phyloP scores from a whole-genome alignment of 805 yeast species.

The Yarrowia bubula region DNA sequence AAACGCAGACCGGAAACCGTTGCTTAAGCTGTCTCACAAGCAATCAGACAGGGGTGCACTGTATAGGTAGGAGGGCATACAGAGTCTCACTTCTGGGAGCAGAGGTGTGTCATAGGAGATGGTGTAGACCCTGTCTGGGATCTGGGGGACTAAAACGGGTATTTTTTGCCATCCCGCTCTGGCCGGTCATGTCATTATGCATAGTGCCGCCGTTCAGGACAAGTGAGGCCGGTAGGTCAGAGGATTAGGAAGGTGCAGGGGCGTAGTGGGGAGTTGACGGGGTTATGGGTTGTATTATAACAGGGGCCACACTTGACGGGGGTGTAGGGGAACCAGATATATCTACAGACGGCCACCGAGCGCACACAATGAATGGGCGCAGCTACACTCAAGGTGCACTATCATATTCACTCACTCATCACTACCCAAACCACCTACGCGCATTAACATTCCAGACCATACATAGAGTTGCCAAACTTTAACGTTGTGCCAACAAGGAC shows the following conservation, averaged over 20 bases:
- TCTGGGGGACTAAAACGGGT: no score
- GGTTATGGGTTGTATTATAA: background rate
- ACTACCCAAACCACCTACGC: constrained; percentile 14
- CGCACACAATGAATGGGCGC: background rate
- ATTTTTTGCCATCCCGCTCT: background rate
- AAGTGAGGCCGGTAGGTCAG: constrained; percentile 17
- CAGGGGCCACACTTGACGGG: background rate
- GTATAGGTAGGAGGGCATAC: constrained; percentile 2
- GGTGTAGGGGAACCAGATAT: background rate
- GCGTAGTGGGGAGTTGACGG: background rate
- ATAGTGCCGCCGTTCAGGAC: background rate
- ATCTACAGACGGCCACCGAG: background rate
- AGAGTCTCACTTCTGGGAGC: background rate
- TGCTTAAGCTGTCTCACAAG: background rate
- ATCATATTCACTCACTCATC: background rate
- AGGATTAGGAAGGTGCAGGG: constrained; percentile 10
- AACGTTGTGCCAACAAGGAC: constrained; percentile 17
- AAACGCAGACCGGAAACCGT: background rate
- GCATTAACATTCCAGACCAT: constrained; percentile 21
- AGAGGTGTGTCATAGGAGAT: no score
- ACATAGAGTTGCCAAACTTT: constrained; percentile 4
- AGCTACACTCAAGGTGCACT: background rate
- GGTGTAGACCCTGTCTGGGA: no score
- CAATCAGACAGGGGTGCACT: constrained; percentile 10
- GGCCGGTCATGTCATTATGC: constrained; percentile 12